These are phyloP conservation scores for Nitzschia inconspicua DNA, from an alignment of 108 stramenopile genomes.

Conservation along the genomic window DNA sequence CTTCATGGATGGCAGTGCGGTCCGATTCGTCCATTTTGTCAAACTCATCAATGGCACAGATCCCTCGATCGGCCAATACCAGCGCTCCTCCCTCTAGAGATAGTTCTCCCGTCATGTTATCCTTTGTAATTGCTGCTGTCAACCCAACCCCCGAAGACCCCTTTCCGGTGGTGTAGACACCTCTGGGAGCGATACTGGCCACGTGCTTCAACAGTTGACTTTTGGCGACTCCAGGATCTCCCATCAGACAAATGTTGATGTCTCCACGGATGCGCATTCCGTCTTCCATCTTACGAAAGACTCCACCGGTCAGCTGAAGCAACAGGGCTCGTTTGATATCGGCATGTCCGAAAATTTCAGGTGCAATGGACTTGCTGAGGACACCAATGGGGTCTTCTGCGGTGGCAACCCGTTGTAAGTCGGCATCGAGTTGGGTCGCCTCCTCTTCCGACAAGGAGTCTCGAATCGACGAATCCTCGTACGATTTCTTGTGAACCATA, in stretches of 20 bases:
- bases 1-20: slow-evolving; percentile 99
- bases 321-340: slow-evolving; percentile 96
- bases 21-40: slow-evolving; percentile 98
- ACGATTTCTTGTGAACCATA: slow-evolving; percentile 86
- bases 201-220: slow-evolving; percentile 98
- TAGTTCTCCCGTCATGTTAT: slow-evolving; percentile 93
- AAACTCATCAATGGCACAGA: slow-evolving; percentile 98
- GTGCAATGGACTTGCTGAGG: slow-evolving; percentile 87
- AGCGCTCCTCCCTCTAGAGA: slow-evolving; percentile 98
- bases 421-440: slow-evolving; percentile 38
- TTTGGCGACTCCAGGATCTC: slow-evolving; percentile 99
- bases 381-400: slow-evolving; percentile 75
- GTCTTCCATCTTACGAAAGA: slow-evolving; percentile 87
- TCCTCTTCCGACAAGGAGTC: slow-evolving; percentile 56
- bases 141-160: slow-evolving; percentile 97
- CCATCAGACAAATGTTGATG: slow-evolving; percentile 97
- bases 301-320: slow-evolving; percentile 94
- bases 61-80: slow-evolving; percentile 97
- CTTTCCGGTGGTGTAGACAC: slow-evolving; percentile 98
- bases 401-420: slow-evolving; percentile 55
- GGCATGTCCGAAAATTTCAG: slow-evolving; percentile 98
- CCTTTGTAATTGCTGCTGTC: slow-evolving; percentile 96
- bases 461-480: slow-evolving; percentile 57
- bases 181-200: slow-evolving; percentile 90
- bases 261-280: slow-evolving; percentile 97